Evolutionary conservation across 2,329 filamentous ascomycete species (phyloP).

Genomic region (Aquanectria penicillioides): DNA sequence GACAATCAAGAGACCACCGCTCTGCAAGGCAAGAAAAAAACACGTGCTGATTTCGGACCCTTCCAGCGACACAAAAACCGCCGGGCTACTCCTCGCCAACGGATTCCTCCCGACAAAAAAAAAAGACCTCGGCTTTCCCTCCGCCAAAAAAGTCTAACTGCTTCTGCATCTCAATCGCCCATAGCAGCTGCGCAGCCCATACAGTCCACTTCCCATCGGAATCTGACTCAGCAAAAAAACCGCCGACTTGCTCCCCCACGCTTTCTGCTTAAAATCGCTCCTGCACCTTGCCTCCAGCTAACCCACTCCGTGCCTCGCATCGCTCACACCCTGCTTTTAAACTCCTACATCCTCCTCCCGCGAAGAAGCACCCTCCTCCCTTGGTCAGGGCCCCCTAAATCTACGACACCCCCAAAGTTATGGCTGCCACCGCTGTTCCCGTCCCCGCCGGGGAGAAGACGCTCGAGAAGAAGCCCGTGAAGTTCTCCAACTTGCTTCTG

Average conservation of each 20-base stretch:
- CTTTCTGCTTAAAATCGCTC: slow-evolving; percentile 26
- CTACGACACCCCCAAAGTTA: slow-evolving; percentile 64
- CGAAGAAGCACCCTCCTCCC: slow-evolving; percentile 92
- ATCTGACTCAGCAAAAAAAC: slow-evolving; percentile 24
- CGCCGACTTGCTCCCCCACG: slow-evolving; percentile 27
- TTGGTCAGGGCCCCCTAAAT: slow-evolving; percentile 93
- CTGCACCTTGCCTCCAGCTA: slow-evolving; percentile 7
- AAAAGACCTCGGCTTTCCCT: slow-evolving; percentile 21
- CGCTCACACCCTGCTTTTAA: slow-evolving; percentile 20
- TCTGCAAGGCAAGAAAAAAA: background rate
- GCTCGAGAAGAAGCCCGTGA: slow-evolving; percentile 99
- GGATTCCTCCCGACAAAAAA: slow-evolving; percentile 9
- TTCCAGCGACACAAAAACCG: background rate
- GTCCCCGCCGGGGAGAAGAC: slow-evolving; percentile 59
- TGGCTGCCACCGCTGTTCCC: slow-evolving; percentile 69
- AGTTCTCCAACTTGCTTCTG: slow-evolving; percentile 98
- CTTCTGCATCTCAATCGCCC: background rate
- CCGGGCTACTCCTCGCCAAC: slow-evolving; percentile 6
- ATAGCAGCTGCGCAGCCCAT: background rate
- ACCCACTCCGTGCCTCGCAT: slow-evolving; percentile 16
- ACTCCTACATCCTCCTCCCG: slow-evolving; percentile 46
- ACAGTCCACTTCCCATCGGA: background rate
- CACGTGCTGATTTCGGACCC: slow-evolving; percentile 12
- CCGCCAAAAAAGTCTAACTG: slow-evolving; percentile 11
- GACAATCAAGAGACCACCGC: background rate